A percentile compares a stretch with the other conserved stretches of the same genome.
Evolutionary conservation across 345 rosid species (phyloP).

Genomic region (Aquilaria sinensis): DNA sequence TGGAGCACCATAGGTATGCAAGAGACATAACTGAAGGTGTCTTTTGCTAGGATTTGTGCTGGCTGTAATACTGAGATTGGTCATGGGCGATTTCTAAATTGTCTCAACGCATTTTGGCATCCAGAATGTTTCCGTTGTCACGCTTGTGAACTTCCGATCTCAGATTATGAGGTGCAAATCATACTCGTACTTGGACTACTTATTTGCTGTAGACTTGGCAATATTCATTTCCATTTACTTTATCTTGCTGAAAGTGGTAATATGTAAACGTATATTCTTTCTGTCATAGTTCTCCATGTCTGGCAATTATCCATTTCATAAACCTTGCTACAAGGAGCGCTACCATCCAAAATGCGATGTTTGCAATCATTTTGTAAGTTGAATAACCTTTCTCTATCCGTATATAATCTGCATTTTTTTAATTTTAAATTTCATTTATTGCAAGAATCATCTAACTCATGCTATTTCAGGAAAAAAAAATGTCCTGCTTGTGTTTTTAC

Average conservation of each 20-base stretch:
- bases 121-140: constrained; percentile 88
- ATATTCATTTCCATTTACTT: constrained; percentile 1
- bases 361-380: constrained; percentile 81
- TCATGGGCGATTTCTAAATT: constrained; percentile 77
- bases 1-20: neutral
- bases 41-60: constrained; percentile 70
- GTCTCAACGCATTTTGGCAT: constrained; percentile 86
- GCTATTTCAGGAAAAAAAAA: too few species aligned
- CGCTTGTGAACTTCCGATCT: constrained; percentile 73
- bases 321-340: constrained; percentile 79
- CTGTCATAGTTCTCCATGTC: constrained; percentile 69
- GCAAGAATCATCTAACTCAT: neutral
- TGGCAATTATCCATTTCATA: constrained; percentile 80
- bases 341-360: constrained; percentile 96
- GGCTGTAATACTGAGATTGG: constrained; percentile 93
- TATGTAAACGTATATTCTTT: constrained; percentile 19
- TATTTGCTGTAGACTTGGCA: constrained; percentile 6
- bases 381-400: neutral
- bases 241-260: neutral
- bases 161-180: constrained; percentile 75
- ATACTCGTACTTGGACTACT: constrained; percentile 1
- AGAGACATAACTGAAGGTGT: constrained; percentile 8
- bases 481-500: too few species aligned
- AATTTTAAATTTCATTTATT: neutral
- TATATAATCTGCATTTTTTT: neutral